Evolutionary conservation across 192 early-diverging fungal species (phyloP), one percentile per base, ranked within the genome.

Genomic region (Backusella tarrabulga): DNA sequence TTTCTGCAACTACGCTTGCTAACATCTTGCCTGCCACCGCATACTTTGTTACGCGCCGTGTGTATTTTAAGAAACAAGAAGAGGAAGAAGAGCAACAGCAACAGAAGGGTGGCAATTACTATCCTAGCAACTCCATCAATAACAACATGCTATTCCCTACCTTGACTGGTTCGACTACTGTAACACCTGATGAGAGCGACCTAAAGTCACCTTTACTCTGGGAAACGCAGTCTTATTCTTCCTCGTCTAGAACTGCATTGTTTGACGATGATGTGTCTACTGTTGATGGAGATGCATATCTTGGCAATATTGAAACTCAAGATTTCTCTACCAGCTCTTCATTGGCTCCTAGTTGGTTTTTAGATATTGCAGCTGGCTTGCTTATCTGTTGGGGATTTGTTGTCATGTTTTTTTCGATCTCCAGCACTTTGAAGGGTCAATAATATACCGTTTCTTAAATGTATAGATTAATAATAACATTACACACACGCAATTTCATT

Each of bases 1-100:
- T 88, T n/a, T 81, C 85, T 34, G 83, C 85, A 3, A 88, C 87
- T 0, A 82, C 79, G 19, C 40, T 88, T 42, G 85, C 85, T 19
- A 85, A 86, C 8, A 88, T 88, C 36, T 63, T 88, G 23, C 87
- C 87, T 23, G 82, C 80, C 0, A 34, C 60, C 9, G 79, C 83
- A 36, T 88, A 86, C 70, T 75, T 88, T 12, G 66, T 74, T 14
- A 75, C 86, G 11, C 86, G 84, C 46, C 78, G 76, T 72, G 74
- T 17, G 15, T 54, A 41, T 72, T 60, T 56, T 9, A 36, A 34
- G 19, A 60, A 36, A 26, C 17, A 12, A 12, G 19, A 36, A 52
- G 50, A 34, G 1, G 26, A 34, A 8, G 72, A 67, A n/a, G 14
- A 35, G 17, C 14, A 23, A 19, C 26, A 32, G 23, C 44, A 17